Conservation (phyloP, 768 basidiomycete genomes). For the Lentinus tigrinus region DNA sequence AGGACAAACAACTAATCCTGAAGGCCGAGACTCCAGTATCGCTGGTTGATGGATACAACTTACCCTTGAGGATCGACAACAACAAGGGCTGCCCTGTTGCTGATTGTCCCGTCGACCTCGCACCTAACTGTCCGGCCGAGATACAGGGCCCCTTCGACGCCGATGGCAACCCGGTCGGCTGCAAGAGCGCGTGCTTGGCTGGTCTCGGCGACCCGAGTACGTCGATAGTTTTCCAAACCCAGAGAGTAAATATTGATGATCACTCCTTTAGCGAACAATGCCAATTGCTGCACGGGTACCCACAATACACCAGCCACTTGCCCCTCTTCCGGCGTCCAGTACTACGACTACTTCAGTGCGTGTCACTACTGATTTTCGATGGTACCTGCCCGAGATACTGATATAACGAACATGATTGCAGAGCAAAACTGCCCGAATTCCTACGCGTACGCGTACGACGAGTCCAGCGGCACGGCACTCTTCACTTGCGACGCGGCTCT, state of each 20-base stretch:
- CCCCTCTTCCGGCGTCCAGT: conserved; percentile 44
- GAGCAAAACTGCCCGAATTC: conserved; percentile 44
- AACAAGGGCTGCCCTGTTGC: conserved; percentile 32
- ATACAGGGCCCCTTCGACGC: conserved; percentile 34
- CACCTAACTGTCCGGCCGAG: conserved; percentile 26
- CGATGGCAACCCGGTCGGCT: conserved; percentile 39
- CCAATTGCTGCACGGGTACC: conserved; percentile 64
- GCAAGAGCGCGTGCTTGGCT: conserved; percentile 44
- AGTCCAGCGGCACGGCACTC: conserved; percentile 43
- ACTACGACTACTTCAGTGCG: conserved; percentile 49
- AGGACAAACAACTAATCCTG: neutral
- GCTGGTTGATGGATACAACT: conserved; percentile 33
- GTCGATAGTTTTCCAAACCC: neutral
- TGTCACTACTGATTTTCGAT: neutral
- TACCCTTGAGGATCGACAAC: conserved; percentile 35
- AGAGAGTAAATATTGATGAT: neutral
- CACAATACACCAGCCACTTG: conserved; percentile 54
- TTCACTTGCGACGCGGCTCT: conserved; percentile 40
- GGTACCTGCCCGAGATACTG: neutral
- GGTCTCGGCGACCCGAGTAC: conserved; percentile 34
- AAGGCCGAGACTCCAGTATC: conserved; percentile 19
- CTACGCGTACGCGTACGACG: conserved; percentile 56
- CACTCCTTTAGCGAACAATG: conserved; percentile 42
- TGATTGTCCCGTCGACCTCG: conserved; percentile 38
- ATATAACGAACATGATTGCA: conserved; percentile 15